phyloP scores from a whole-genome alignment of 1,139 yeast genomes.

The Scheffersomyces cryptocercus region DNA sequence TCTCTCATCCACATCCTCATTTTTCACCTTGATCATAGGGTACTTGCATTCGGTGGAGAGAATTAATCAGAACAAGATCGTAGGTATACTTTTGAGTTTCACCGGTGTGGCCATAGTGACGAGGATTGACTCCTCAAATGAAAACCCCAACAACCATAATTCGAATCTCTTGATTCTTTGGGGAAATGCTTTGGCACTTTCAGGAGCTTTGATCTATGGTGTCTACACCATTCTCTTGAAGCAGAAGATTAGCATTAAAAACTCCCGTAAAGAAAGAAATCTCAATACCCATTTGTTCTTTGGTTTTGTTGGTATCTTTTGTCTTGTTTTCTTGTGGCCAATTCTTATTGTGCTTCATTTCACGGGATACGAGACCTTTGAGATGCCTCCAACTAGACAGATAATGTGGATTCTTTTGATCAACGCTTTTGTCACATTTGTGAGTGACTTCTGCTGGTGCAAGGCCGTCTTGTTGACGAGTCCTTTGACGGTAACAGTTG shows the following conservation, averaged over 20 bases:
- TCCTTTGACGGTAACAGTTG: slow-evolving; percentile 94
- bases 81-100: slow-evolving; percentile 71
- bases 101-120: slow-evolving; percentile 81
- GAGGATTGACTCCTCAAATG: slow-evolving; percentile 48
- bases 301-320: slow-evolving; percentile 91
- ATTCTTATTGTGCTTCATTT: slow-evolving; percentile 63
- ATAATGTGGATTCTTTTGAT: slow-evolving; percentile 56
- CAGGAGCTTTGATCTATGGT: slow-evolving; percentile 87
- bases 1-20: slow-evolving; percentile 85
- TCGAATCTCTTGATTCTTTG: slow-evolving; percentile 48
- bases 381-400: slow-evolving; percentile 57
- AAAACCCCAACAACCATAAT: slow-evolving; percentile 27
- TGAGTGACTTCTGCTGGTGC: slow-evolving; percentile 95
- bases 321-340: slow-evolving; percentile 82
- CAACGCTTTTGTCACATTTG: slow-evolving; percentile 76
- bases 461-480: slow-evolving; percentile 89
- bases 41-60: slow-evolving; percentile 68
- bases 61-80: slow-evolving; percentile 62
- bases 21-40: slow-evolving; percentile 88
- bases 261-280: slow-evolving; percentile 61
- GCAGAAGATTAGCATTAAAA: slow-evolving; percentile 50
- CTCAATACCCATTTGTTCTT: slow-evolving; percentile 85
- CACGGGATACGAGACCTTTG: slow-evolving; percentile 66
- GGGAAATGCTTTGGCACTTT: slow-evolving; percentile 79
- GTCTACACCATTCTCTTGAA: slow-evolving; percentile 87